Evolutionary conservation across 1,139 yeast species (phyloP), one percentile per base, ranked within the genome.

Genomic region (Lodderomyces elongisporus): DNA sequence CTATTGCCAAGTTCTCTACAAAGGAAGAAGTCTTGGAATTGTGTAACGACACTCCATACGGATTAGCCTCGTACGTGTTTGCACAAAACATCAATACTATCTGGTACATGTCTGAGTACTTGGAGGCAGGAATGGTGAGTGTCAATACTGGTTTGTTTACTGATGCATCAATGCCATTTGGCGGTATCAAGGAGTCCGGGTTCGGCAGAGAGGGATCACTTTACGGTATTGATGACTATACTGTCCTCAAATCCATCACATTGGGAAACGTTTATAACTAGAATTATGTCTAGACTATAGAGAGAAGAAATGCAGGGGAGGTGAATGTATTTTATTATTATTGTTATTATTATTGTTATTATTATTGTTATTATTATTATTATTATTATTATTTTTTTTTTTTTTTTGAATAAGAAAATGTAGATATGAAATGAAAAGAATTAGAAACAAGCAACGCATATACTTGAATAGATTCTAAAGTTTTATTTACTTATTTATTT

Each of bases 121-220:
- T 68, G 41, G 69, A 68, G 41, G 56, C 60, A 12, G 74, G 74
- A 17, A 68, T 68, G 73, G 65, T 68, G 12, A 60, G 70, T 22
- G 70, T 65, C 4, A 68, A 68, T 43, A 66, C 71, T 4, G 74
- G 73, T 3, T 49, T 58, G 6, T 62, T 68, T 42, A 62, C 71
- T 10, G 73, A 68, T 41, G 69, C 70, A n/a, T 63, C 72, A 5
- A 48, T 67, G 42, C 74, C 74, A 18, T 68, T 68, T 43, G 74
- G 74, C n/a, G 74, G 74, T 8, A 59, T 68, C 27, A 66, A 66
- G 36, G 68, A 65, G 37, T 65, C 72, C 28, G 74, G 74, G 0
- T 66, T 67, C 40, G 74, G 74, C 28, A 65, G 74, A 51, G 74
- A 68, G 48, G 74, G 74, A n/a, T 66, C 73, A 2, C 54, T 62